phyloP scores from a whole-genome alignment of 768 basidiomycete genomes.

The Dioszegia aurantiaca region DNA sequence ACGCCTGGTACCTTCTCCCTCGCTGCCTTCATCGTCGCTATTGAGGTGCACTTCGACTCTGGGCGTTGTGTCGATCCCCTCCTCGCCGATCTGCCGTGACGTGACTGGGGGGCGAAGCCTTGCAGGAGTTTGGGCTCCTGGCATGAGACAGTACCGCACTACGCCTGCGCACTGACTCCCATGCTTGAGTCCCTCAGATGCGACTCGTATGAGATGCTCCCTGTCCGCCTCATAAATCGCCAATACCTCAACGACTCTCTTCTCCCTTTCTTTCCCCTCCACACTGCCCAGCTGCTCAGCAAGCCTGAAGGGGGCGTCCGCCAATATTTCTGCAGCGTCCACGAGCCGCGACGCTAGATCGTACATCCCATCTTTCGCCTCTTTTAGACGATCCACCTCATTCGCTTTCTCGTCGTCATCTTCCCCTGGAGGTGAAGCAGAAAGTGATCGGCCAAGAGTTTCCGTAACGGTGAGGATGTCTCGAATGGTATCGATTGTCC shows the following conservation, averaged over 20 bases:
- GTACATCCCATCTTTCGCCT: conserved; percentile 77
- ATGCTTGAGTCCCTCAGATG: conserved; percentile 12
- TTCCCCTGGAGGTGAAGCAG: conserved; percentile 40
- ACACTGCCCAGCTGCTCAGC: conserved; percentile 37
- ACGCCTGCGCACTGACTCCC: conserved; percentile 13
- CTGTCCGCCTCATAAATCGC: conserved; percentile 1
- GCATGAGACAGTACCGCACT: conserved; percentile 9
- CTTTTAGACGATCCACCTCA: conserved; percentile 65
- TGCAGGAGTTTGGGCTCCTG: conserved; percentile 1
- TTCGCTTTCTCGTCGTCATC: conserved; percentile 57
- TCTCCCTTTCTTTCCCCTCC: conserved; percentile 54
- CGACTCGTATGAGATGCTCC: conserved; percentile 8
- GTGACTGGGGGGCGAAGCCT: not conserved
- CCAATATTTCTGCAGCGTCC: conserved; percentile 77
- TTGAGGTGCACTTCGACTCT: conserved; percentile 10
- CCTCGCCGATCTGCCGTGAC: not conserved
- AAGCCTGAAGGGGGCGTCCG: conserved; percentile 56
- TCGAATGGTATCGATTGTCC: conserved; percentile 90
- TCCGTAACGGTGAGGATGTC: conserved; percentile 88
- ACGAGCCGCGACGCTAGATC: conserved; percentile 80
- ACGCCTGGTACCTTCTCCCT: not conserved
- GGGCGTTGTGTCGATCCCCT: not conserved
- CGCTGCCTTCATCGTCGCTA: conserved; percentile 5
- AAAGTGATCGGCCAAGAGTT: conserved; percentile 59
- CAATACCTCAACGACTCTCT: conserved; percentile 1